phyloP scores from a whole-genome alignment of 495 filamentous ascomycete genomes.

The Aspergillus carlsbadensis region DNA sequence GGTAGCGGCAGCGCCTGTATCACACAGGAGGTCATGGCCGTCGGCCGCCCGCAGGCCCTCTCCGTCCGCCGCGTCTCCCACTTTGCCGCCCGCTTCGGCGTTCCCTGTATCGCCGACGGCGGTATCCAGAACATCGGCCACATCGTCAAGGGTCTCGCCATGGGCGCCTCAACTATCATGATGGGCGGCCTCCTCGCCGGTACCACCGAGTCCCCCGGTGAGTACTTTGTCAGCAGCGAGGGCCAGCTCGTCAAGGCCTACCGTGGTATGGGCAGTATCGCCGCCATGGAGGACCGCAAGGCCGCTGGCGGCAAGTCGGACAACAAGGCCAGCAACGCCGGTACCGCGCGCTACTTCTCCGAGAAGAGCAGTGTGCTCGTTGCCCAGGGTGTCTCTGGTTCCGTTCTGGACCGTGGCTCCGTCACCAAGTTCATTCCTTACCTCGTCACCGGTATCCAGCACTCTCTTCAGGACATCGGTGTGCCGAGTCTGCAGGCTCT shows the following conservation, averaged over 20 bases:
- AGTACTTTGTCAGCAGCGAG: slow-evolving; percentile 92
- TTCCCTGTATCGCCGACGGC: slow-evolving; percentile 97
- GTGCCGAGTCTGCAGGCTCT: slow-evolving; percentile 72
- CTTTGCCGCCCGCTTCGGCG: slow-evolving; percentile 91
- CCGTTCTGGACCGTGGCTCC: slow-evolving; percentile 71
- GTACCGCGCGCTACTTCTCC: slow-evolving; percentile 97
- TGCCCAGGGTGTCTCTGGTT: slow-evolving; percentile 91
- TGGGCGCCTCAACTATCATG: slow-evolving; percentile 96
- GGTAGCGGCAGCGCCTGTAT: slow-evolving; percentile 97
- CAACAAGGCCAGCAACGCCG: slow-evolving; percentile 86
- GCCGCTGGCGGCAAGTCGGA: slow-evolving; percentile 64
- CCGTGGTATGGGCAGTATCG: slow-evolving; percentile 97
- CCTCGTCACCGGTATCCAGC: slow-evolving; percentile 90
- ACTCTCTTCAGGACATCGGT: slow-evolving; percentile 95
- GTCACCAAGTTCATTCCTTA: slow-evolving; percentile 95
- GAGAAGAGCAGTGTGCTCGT: slow-evolving; percentile 93
- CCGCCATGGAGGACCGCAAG: slow-evolving; percentile 99
- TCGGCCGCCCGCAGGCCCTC: slow-evolving; percentile 91
- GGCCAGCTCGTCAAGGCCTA: slow-evolving; percentile 99
- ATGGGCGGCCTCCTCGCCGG: slow-evolving; percentile 98
- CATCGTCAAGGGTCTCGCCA: slow-evolving; percentile 95
- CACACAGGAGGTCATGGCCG: slow-evolving; percentile 99
- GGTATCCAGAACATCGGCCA: slow-evolving; percentile 98
- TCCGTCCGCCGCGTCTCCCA: slow-evolving; percentile 83
- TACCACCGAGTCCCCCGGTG: slow-evolving; percentile 95